phyloP scores from a whole-genome alignment of 1,139 yeast genomes.

The Candida neerlandica region DNA sequence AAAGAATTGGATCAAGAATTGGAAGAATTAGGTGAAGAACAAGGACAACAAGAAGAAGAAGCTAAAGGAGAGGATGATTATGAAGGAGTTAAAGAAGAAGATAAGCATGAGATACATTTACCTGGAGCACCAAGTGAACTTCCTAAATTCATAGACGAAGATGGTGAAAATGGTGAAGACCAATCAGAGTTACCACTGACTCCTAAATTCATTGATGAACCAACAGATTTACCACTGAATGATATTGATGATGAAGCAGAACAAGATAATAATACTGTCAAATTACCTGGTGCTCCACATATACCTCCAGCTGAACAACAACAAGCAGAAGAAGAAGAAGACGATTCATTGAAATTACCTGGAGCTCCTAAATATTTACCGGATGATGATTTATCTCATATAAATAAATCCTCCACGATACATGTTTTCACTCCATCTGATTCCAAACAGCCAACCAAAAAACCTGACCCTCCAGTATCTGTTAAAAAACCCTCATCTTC shows the following conservation, averaged over 20 bases:
- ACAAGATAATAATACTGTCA: constrained; percentile 8
- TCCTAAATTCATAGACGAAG: constrained; percentile 20
- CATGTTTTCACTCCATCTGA: constrained; percentile 36
- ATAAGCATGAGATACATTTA: constrained; percentile 8
- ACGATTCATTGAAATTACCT: constrained; percentile 33
- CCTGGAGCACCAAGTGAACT: constrained; percentile 19
- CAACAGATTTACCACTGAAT: not conserved
- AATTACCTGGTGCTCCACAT: constrained; percentile 36
- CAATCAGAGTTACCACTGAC: constrained; percentile 14
- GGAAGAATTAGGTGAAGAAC: constrained; percentile 15
- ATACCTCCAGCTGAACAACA: constrained; percentile 31
- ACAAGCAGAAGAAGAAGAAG: constrained; percentile 21
- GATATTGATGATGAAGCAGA: constrained; percentile 8
- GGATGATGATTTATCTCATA: constrained; percentile 40
- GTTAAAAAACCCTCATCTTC: constrained; percentile 9
- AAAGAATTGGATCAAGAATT: constrained; percentile 32
- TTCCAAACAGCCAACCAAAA: not conserved
- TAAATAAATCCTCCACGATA: constrained; percentile 43
- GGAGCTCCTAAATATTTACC: constrained; percentile 49
- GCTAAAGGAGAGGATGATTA: constrained; percentile 8
- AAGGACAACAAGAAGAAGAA: constrained; percentile 15
- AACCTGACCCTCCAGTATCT: constrained; percentile 6
- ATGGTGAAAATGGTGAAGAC: constrained; percentile 1
- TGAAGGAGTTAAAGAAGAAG: constrained; percentile 5
- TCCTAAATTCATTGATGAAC: constrained; percentile 17